Evolutionary conservation across 2,329 filamentous ascomycete genomes (phyloP).

Genomic region (Fonsecaea pugnacius): DNA sequence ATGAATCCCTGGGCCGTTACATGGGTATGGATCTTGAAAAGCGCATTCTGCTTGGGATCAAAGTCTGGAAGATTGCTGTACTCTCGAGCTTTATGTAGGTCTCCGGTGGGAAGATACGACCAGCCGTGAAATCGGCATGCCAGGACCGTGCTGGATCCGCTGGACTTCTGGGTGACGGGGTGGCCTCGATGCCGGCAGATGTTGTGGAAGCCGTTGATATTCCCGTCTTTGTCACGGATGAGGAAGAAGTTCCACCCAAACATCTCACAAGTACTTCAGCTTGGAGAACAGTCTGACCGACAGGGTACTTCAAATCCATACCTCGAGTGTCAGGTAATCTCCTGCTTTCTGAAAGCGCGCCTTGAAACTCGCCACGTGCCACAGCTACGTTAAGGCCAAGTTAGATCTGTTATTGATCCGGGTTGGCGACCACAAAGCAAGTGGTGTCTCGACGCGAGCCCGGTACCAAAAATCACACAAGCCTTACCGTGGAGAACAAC

Average conservation of each 20-base stretch:
- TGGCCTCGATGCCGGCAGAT: conserved; percentile 66
- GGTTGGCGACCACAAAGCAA: background rate
- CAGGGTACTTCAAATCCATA: background rate
- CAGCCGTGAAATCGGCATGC: conserved; percentile 67
- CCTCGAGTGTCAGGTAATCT: conserved; percentile 33
- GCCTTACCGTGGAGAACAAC: conserved; percentile 32
- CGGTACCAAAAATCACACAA: background rate
- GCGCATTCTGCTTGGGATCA: conserved; percentile 60
- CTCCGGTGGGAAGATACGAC: conserved; percentile 63
- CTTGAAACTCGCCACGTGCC: conserved; percentile 33
- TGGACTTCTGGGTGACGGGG: conserved; percentile 49
- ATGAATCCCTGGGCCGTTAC: conserved; percentile 49
- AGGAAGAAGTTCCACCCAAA: conserved; percentile 62
- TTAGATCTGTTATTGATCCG: background rate
- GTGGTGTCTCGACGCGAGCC: background rate
- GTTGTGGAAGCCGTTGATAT: conserved; percentile 66
- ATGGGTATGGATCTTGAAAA: conserved; percentile 47
- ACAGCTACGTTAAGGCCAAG: conserved; percentile 21
- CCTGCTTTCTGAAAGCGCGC: conserved; percentile 31
- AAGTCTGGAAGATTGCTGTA: conserved; percentile 64
- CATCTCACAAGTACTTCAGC: conserved; percentile 20
- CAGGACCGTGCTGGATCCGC: conserved; percentile 49
- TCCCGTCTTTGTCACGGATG: conserved; percentile 54
- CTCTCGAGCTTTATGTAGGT: conserved; percentile 63
- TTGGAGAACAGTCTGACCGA: background rate